Conservation (phyloP, 257 asterid species). For the Linaria vulgaris region DNA sequence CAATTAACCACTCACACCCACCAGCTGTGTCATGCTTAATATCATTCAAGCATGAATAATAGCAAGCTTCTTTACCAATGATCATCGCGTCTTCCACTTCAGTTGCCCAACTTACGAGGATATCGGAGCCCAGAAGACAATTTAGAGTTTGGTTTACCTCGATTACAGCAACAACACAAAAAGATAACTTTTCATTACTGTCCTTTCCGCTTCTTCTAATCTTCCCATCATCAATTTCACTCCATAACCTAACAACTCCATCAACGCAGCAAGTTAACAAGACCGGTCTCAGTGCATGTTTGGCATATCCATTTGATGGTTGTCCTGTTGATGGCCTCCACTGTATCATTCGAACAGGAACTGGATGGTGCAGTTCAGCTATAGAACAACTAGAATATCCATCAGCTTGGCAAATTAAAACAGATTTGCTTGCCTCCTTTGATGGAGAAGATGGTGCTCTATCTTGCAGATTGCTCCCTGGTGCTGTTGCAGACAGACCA, state of each 20-base stretch:
- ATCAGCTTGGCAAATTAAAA: slow-evolving; percentile 57
- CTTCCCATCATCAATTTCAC: slow-evolving; percentile 84
- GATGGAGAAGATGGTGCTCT: slow-evolving; percentile 36
- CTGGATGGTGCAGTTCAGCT: slow-evolving; percentile 72
- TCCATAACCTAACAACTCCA: slow-evolving; percentile 94
- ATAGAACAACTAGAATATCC: slow-evolving; percentile 41
- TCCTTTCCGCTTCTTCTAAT: slow-evolving; percentile 66
- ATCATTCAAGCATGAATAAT: slow-evolving; percentile 49
- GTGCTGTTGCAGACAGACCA: slow-evolving; percentile 87
- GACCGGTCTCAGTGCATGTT: slow-evolving; percentile 51
- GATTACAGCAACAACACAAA: slow-evolving; percentile 71
- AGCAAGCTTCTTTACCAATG: slow-evolving; percentile 41
- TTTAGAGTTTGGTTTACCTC: slow-evolving; percentile 73
- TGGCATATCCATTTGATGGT: slow-evolving; percentile 46
- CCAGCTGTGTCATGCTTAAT: slow-evolving; percentile 60
- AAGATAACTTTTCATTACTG: slow-evolving; percentile 47
- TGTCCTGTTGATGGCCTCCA: slow-evolving; percentile 86
- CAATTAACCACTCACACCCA: slow-evolving; percentile 90
- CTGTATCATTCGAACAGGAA: slow-evolving; percentile 78
- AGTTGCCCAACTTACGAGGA: slow-evolving; percentile 73
- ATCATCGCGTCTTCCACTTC: slow-evolving; percentile 59
- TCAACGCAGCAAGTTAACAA: slow-evolving; percentile 84
- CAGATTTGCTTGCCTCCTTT: slow-evolving; percentile 50
- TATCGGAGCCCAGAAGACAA: slow-evolving; percentile 66
- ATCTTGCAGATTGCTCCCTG: slow-evolving; percentile 39